These are phyloP conservation scores for Closterium sp. DNA, from an alignment of 139 green algal genomes.

Conservation along the genomic window DNA sequence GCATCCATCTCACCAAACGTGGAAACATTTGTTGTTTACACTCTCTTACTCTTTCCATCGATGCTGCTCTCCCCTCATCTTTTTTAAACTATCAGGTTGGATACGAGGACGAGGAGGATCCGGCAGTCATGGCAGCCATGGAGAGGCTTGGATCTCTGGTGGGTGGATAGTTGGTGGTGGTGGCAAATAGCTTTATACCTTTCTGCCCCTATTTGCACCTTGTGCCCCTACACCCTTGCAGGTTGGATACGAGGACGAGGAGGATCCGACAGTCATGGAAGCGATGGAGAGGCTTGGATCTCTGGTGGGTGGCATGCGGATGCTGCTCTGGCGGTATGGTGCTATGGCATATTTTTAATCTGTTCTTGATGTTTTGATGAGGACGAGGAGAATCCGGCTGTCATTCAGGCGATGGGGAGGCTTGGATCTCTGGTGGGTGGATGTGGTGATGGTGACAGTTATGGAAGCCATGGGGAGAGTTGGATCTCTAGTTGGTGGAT, in stretches of 20 bases:
- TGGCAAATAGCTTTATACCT: too few species aligned
- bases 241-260: not conserved
- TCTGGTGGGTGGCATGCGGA: not conserved
- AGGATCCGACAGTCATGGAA: not conserved
- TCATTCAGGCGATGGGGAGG: too few species aligned
- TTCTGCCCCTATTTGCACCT: too few species aligned
- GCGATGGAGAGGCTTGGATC: not conserved
- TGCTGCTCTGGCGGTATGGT: not conserved
- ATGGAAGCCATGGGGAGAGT: too few species aligned
- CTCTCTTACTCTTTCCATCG: not conserved
- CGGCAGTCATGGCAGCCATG: constrained; percentile 20
- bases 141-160: constrained; percentile 36
- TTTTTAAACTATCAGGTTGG: constrained; percentile 8
- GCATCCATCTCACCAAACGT: too few species aligned
- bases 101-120: constrained; percentile 49
- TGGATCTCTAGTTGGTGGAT: not conserved
- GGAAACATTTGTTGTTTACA: too few species aligned
- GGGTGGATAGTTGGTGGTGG: not conserved
- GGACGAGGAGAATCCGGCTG: not conserved
- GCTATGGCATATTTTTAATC: not conserved
- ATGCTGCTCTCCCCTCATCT: not conserved
- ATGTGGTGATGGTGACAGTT: constrained; percentile 7
- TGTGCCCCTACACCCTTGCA: too few species aligned
- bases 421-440: too few species aligned
- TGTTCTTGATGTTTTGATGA: not conserved